Conservation (phyloP, 768 basidiomycete species). For the Lactifluus subvellereus region DNA sequence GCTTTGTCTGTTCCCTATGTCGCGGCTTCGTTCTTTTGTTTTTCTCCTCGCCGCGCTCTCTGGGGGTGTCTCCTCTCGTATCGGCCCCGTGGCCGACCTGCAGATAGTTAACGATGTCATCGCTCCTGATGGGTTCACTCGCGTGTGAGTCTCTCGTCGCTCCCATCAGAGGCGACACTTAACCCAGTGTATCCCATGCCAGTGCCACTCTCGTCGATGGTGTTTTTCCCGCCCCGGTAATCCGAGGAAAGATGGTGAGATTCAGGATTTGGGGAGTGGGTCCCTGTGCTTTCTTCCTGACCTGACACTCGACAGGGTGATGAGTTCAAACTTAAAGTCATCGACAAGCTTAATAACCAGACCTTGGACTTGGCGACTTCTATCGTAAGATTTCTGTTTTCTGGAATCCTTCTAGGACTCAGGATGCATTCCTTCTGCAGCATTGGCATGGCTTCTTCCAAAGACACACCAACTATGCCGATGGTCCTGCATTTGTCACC, state of each 20-base stretch:
- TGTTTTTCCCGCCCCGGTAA: slow-evolving; percentile 11
- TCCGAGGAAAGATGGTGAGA: slow-evolving; percentile 2
- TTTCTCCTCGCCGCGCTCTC: slow-evolving; percentile 11
- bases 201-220: not conserved
- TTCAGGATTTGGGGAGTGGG: not conserved
- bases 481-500: slow-evolving; percentile 22
- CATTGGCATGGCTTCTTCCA: slow-evolving; percentile 29
- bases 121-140: slow-evolving; percentile 27
- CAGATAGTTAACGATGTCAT: slow-evolving; percentile 23
- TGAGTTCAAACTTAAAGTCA: slow-evolving; percentile 3
- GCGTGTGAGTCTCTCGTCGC: slow-evolving; percentile 4
- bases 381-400: slow-evolving; percentile 6
- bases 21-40: slow-evolving; percentile 2
- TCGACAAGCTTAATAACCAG: not conserved
- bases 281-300: not conserved
- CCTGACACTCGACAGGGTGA: not conserved
- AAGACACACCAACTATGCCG: slow-evolving; percentile 15
- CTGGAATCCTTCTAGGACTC: too few relatives aligned
- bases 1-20: not conserved
- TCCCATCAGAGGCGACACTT: not conserved
- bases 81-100: slow-evolving; percentile 26
- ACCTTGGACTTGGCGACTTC: slow-evolving; percentile 15
- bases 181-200: not conserved
- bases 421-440: not conserved
- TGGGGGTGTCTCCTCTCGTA: slow-evolving; percentile 5